Conservation (phyloP, 2,329 filamentous ascomycete species). For the Ceratocystis lukuohia region DNA sequence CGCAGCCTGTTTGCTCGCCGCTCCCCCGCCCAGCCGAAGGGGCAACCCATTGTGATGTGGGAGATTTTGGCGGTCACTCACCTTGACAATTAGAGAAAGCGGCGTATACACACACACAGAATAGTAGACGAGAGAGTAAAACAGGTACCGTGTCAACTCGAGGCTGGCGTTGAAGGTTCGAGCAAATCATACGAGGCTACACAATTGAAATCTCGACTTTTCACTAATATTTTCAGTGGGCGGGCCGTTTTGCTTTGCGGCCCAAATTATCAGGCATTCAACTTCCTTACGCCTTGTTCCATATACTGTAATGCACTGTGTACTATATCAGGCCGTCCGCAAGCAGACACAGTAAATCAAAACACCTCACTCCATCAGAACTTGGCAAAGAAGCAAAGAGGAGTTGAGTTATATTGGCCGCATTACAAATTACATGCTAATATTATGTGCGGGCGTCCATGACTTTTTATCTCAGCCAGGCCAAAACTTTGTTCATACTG, state of each 20-base stretch:
- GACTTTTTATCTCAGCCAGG: not conserved
- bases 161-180: not conserved
- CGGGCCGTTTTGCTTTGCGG: not conserved
- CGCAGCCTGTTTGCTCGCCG: not conserved
- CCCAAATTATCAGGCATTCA: slow-evolving; percentile 3
- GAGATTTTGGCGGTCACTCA: not conserved
- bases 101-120: not conserved
- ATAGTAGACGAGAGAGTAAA: not conserved
- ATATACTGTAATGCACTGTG: no score
- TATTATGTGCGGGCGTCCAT: no score
- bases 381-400: not conserved
- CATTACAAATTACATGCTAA: not conserved
- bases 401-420: not conserved
- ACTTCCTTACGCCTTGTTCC: not conserved
- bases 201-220: not conserved
- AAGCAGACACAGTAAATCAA: not conserved
- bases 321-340: no score
- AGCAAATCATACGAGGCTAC: not conserved
- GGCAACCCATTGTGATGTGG: not conserved
- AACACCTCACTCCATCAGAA: not conserved
- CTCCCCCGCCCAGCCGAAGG: not conserved
- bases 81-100: not conserved
- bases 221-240: not conserved
- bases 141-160: not conserved
- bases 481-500: no score